Base-by-base conservation (phyloP, 345 rosid species). In the Litchi chinensis region DNA sequence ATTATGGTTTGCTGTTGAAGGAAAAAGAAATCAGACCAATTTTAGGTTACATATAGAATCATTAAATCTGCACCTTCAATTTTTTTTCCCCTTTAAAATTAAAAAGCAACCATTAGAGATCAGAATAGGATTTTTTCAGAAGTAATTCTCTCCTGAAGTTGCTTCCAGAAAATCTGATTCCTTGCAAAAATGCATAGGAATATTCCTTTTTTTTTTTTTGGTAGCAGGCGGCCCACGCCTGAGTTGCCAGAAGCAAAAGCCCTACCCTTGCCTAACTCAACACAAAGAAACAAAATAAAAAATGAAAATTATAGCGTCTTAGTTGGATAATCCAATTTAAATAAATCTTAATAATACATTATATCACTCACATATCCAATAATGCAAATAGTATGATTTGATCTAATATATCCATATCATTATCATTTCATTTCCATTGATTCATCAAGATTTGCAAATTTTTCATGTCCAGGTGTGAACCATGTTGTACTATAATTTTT, bases 141-240 rank as follows among this genome's bases (percentile, higher is more conserved):
- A 71, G 44, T 21, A 71, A 50, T 54, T 75, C 82, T 46, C 32
- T 70, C 56, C 15, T 26, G 59, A 73, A 32, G 22, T 73, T 69
- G 76, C 71, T 79, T 74, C 59, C 52, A 57, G 59, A 68, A 81
- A 77, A 79, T 83, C 78, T 60, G 84, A 85, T 76, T 79, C 79
- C 73, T 62, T 60, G 76, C 52, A 65, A 54, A 6, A 39, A 63
- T 73, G 65, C 26, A 66, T 5, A 8, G 11, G 83, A 75, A 81
- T 77, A 79, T 79, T 75, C 76, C 64, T 19, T 0, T 57, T 57
- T 64, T 46, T 74, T 52, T 64, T 68, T 75, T 70, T 76, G 80
- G 71, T 68, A 68, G 79, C 67, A 77, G n/a, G 44, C 22, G 73
- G 59, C 32, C 74, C 21, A 46, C 16, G 40, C 19, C 78, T 62